Evolutionary conservation across 1,284 basidiomycete species (phyloP), one percentile per base, ranked within the genome.

Genomic region (Sporisorium scitamineum): DNA sequence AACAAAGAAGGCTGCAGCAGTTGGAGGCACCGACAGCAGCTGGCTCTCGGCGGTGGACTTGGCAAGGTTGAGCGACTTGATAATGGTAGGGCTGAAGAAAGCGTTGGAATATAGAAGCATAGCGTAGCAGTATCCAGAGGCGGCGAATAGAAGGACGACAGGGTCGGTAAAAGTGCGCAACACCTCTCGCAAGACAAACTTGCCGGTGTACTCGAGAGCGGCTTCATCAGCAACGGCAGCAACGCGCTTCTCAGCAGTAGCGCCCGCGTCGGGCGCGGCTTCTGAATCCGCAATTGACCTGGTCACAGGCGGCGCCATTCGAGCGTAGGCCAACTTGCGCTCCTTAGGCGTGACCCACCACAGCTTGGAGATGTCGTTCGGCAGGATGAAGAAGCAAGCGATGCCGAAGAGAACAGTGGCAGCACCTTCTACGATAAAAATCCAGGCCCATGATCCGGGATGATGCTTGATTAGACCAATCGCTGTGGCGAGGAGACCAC

Each of bases 361-460:
- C 27, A 78, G 68, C 54, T 78, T 69, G 9, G 68, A 53, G 13
- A 74, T 60, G n/a, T 63, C 61, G 52, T 82, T 78, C 1, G 83
- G 83, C 16, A 83, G 54, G 27, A 83, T 55, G 18, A 63, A 79
- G 45, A 76, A 58, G 55, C 70, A 76, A 1, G 45, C 26, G 2
- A 83, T 13, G 24, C 73, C 83, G 22, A 82, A 71, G 11, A 82
- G 26, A 22, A 82, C 60, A 5, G 83, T 84, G 47, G 78, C 67
- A 26, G 80, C 63, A 2, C 81, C 83, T 52, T 84, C 81, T 4
- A 83, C 51, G 61, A 83, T 79, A 60, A 83, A 83, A 29, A 84
- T 76, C 77, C 71, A 81, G 1, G 51, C 56, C 80, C 80, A 84
- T 27, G 78, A 78, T 8, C 75, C 78, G 0, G 55, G 53, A 16